Evolutionary conservation across 352 stramenopile genomes (phyloP), one percentile per base, ranked within the genome.

Genomic region (Ochromonadaceae sp.): DNA sequence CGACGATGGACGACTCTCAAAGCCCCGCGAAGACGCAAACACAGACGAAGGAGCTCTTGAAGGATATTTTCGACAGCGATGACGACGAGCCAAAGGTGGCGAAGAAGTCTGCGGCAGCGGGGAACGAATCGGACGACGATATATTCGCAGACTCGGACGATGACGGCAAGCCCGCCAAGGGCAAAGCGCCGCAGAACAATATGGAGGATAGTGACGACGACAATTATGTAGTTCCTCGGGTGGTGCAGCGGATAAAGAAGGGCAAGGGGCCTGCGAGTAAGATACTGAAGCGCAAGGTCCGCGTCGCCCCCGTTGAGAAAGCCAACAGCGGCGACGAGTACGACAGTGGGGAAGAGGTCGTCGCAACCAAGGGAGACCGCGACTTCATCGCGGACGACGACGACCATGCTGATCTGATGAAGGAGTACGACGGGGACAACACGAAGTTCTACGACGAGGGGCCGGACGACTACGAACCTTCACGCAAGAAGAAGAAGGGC

Each of bases 311-410:
- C 20, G 20, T 46, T 20, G 20, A 20, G 40, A 46, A 46, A 46
- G 20, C 40, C 40, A 46, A 46, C n/a, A n/a, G n/a, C n/a, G 53
- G 43, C 3, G 53, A 61, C 22, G 53, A 47, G 30, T 61, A 61
- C 25, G 53, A 47, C 22, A 46, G 31, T 5, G 53, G 43, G 4
- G 53, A 61, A n/a, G 53, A 61, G 15, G 30, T 58, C 5, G 9
- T 9, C 20, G 44, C 4, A 38, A 65, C 57, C 30, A 32, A 38
- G 3, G 57, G 53, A 2, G 57, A 65, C 32, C 44, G 25, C 25
- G 49, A 47, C 14, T 65, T 65, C 43, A 65, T 65, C 28, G 57
- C 43, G 32, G 57, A 65, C 3, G 57, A 65, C 28, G 57, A 65
- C 43, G 43, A 65, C 7, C 46, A 57, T 26, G 43, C 46, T 14